Base-by-base conservation (phyloP, 345 rosid genomes). In the Theobroma cacao region DNA sequence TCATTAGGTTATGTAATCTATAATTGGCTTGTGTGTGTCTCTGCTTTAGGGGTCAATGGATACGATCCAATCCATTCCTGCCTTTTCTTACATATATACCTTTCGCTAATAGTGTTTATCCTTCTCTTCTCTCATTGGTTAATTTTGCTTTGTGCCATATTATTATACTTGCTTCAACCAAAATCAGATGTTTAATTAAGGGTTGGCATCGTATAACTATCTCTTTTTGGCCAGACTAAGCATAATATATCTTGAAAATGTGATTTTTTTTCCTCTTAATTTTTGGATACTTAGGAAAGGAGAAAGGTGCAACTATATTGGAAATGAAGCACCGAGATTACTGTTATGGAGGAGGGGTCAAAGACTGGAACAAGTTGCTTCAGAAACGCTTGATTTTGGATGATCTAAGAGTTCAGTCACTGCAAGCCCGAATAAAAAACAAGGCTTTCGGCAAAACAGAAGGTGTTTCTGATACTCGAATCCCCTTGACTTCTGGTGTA, bases 301-400 rank as follows among this genome's bases (percentile, higher is more conserved):
- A 83, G 73, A 83, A 86, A 48, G 95, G 90, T 48, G 91, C 91
- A 60, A 84, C 80, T 4, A 83, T 92, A 75, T 22, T 95, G 76
- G 96, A 93, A 93, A 84, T 95, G 87, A 90, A 89, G 89, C 94
- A 90, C 84, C 80, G 47, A 22, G 90, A 83, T 48, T 79, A 79
- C 48, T 90, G 98, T 87, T 85, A 89, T 20, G 85, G 88, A 26
- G 86, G 86, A 50, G 80, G 83, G 65, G 75, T 65, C 30, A 22
- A 18, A 64, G 86, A 90, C 80, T 88, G 93, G 98, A 85, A 84
- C 79, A 80, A 91, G 79, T 80, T 86, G 88, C 82, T 84, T 34
- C 84, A 88, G 70, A 82, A 86, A 74, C 83, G 74, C 63, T 81
- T 93, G 78, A 75, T 84, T 79, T 78, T 87, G n/a, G 98, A 93